Evolutionary conservation across 2,329 filamentous ascomycete genomes (phyloP), one percentile per base, ranked within the genome.

Genomic region (Phialocephala sp.): DNA sequence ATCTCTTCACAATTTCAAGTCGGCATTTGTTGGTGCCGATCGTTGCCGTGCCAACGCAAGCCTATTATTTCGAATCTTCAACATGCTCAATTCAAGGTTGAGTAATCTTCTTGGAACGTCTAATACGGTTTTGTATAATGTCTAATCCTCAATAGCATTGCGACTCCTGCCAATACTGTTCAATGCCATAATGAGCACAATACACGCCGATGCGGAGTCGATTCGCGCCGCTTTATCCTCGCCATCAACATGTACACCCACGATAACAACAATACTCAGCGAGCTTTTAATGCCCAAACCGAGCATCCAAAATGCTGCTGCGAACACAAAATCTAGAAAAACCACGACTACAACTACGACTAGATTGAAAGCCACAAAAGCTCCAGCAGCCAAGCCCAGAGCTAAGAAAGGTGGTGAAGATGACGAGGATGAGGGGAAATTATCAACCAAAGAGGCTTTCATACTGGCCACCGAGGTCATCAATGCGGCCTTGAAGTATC

Each of bases 391-490:
- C 47, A 75, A 66, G 52, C 60, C 70, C 2, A 72, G 57, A 60
- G 61, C 45, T 20, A 71, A 66, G 57, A 71, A 70, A 35, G 70
- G 69, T 73, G 72, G 69, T 77, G 67, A 70, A 81, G 39, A 76
- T 76, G 54, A 76, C 18, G 58, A 65, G 41, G 65, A 70, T 55
- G 67, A 55, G 39, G 79, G 80, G 59, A 78, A 79, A 56, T 76
- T 90, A 36, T 79, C 83, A 4, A 75, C 81, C 5, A 86, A 84
- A 71, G 89, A 92, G 65, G 87, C 84, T 76, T 88, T 87, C 59
- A 81, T 86, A 54, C 79, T 94, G 41, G 91, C 91, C 14, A 92
- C 91, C 0, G 86, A 93, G 67, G 82, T 92, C 41, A 87, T 93
- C 72, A 94, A 94, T 75, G 81, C 82, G 8, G 84, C 88, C 1